A percentile compares a stretch with the other conserved stretches of the same genome.
These are phyloP conservation scores for Pleurotus sapidus DNA, from an alignment of 768 basidiomycete species.

Conservation along the genomic window DNA sequence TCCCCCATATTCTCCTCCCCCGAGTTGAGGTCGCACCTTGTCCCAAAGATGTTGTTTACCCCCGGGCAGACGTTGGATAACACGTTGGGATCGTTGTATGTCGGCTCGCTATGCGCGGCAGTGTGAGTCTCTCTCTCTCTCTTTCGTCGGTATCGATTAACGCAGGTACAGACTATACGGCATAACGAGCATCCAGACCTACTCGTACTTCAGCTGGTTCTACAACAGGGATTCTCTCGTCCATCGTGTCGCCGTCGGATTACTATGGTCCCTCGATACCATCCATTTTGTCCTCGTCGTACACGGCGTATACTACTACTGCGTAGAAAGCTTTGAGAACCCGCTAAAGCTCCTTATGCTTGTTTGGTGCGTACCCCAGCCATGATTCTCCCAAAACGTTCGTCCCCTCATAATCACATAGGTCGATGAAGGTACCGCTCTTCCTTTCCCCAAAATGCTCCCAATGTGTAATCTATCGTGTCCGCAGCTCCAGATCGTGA, in stretches of 20 bases:
- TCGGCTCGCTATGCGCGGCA: background rate
- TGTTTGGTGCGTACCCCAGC: background rate
- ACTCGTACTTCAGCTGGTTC: slow-evolving; percentile 16
- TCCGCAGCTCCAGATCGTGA: slow-evolving; percentile 19
- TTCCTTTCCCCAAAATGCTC: background rate
- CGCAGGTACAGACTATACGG: slow-evolving; percentile 15
- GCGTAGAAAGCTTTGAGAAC: slow-evolving; percentile 20
- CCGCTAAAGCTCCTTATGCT: slow-evolving; percentile 2
- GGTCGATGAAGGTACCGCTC: background rate
- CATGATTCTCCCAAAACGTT: background rate
- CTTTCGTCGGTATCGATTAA: too few species aligned
- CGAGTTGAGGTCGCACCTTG: background rate
- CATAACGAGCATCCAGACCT: slow-evolving; percentile 18
- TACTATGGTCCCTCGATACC: slow-evolving; percentile 22
- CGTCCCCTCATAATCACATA: background rate
- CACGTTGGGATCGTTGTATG: background rate
- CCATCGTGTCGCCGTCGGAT: slow-evolving; percentile 8
- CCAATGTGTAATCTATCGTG: background rate
- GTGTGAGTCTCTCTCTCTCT: background rate
- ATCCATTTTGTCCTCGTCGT: slow-evolving; percentile 22
- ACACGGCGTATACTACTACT: slow-evolving; percentile 25
- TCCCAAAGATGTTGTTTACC: background rate
- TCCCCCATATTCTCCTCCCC: background rate
- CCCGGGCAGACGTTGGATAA: slow-evolving; percentile 4
- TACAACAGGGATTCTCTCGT: slow-evolving; percentile 10